A percentile compares a stretch with the other conserved stretches of the same genome.
Evolutionary conservation across 495 filamentous ascomycete species (phyloP).

Genomic region (Cercophora scortea): DNA sequence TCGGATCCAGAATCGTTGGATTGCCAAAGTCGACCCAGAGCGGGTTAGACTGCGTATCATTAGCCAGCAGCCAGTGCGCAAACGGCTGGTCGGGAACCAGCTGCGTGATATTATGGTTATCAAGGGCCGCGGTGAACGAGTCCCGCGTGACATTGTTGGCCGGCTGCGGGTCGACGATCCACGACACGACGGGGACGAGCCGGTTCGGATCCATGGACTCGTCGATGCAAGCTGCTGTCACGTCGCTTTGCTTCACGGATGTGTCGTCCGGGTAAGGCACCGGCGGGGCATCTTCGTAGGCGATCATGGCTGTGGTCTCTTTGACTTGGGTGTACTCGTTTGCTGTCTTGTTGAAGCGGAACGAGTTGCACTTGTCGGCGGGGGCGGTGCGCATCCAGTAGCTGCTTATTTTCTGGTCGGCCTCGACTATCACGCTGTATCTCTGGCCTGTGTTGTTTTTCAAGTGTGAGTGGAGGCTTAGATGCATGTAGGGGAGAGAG

Average conservation of each 20-base stretch:
- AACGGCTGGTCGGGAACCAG: not conserved
- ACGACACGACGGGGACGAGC: constrained; percentile 4
- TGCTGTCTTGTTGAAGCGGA: not conserved
- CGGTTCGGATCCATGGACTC: not conserved
- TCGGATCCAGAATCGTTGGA: constrained; percentile 5
- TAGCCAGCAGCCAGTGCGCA: constrained; percentile 1
- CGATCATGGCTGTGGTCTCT: constrained; percentile 1
- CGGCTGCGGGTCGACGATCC: not conserved
- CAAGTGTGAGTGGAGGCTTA: no score
- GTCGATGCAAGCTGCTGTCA: constrained; percentile 1
- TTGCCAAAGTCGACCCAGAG: constrained; percentile 4
- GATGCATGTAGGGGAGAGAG: no score
- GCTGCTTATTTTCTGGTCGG: constrained; percentile 22
- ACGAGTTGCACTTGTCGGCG: not conserved
- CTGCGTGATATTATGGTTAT: not conserved
- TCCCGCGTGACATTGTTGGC: not conserved
- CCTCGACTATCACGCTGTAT: constrained; percentile 55
- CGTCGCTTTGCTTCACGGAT: constrained; percentile 1
- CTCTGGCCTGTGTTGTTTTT: constrained; percentile 32
- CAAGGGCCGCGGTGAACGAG: not conserved
- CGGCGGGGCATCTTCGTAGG: not conserved
- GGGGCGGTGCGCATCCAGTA: constrained; percentile 9
- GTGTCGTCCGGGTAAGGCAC: not conserved
- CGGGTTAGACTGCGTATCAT: not conserved
- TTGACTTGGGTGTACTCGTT: constrained; percentile 15